Evolutionary conservation across 768 basidiomycete genomes (phyloP).

Genomic region (Asterophora parasitica): DNA sequence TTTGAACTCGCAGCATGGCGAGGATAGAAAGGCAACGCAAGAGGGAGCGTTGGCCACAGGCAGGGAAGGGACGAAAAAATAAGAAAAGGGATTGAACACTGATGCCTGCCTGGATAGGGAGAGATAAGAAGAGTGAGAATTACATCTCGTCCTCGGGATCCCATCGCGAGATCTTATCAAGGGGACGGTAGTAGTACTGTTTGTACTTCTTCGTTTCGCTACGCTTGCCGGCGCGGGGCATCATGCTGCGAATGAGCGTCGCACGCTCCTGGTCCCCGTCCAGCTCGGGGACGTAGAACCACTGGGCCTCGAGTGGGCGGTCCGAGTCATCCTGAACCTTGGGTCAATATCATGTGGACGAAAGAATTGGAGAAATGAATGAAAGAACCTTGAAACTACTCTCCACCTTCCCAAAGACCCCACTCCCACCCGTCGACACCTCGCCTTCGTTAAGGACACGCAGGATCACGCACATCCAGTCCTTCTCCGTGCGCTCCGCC

Average conservation of each 20-base stretch:
- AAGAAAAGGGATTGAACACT: no score
- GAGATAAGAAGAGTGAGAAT: no score
- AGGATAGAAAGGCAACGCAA: no score
- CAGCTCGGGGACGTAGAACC: slow-evolving; percentile 73
- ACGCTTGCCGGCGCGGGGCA: slow-evolving; percentile 71
- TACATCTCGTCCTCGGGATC: slow-evolving; percentile 64
- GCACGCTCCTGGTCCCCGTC: slow-evolving; percentile 73
- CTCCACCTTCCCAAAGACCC: slow-evolving; percentile 72
- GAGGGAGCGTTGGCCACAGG: no score
- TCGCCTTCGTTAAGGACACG: slow-evolving; percentile 43
- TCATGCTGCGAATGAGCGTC: slow-evolving; percentile 58
- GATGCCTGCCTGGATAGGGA: no score
- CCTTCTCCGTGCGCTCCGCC: slow-evolving; percentile 32
- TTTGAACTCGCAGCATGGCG: no score
- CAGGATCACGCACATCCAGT: slow-evolving; percentile 48
- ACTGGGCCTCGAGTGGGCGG: slow-evolving; percentile 53
- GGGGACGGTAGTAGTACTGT: slow-evolving; percentile 77
- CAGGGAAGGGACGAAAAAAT: no score
- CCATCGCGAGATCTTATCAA: slow-evolving; percentile 70
- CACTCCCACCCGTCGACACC: slow-evolving; percentile 36
- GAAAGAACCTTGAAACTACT: slow-evolving; percentile 50
- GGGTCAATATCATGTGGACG: no score
- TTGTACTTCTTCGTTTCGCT: slow-evolving; percentile 80
- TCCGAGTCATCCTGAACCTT: slow-evolving; percentile 41
- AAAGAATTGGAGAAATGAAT: no score